These are phyloP conservation scores for Macrophomina pseudophaseolina DNA, from an alignment of 2,329 filamentous ascomycete species.

Conservation along the genomic window DNA sequence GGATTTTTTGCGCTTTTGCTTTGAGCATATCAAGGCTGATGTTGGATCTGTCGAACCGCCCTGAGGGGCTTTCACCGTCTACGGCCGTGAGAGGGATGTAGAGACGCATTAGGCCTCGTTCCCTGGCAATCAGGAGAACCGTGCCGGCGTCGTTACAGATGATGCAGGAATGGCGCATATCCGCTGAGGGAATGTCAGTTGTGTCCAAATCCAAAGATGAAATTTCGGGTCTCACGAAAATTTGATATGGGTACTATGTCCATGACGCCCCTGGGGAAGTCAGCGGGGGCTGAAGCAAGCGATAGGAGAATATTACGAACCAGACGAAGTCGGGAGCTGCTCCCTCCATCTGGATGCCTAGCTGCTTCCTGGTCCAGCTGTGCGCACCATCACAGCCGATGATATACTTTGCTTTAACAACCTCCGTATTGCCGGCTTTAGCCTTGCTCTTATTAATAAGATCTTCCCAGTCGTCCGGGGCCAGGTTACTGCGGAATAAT, in stretches of 20 bases:
- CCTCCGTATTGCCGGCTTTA: not conserved
- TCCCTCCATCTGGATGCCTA: conserved; percentile 63
- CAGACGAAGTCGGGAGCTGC: conserved; percentile 63
- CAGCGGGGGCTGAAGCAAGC: not conserved
- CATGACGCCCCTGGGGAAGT: conserved; percentile 52
- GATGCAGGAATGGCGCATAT: conserved; percentile 56
- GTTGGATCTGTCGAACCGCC: not conserved
- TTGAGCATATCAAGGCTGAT: conserved; percentile 6
- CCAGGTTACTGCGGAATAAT: not conserved
- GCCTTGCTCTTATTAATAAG: not conserved
- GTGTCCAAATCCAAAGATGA: not conserved
- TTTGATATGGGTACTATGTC: conserved; percentile 46
- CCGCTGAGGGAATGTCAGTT: conserved; percentile 55
- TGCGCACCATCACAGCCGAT: conserved; percentile 60
- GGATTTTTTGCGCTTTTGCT: conserved; percentile 48
- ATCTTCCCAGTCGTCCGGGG: conserved; percentile 6
- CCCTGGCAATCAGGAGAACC: conserved; percentile 57
- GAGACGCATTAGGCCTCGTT: conserved; percentile 62
- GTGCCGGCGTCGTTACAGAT: conserved; percentile 54
- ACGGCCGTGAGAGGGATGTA: conserved; percentile 53
- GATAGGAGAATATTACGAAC: conserved; percentile 29
- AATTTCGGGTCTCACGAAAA: not conserved
- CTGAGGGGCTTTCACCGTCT: not conserved
- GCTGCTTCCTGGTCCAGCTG: conserved; percentile 55
- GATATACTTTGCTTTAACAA: conserved; percentile 45